Conservation (phyloP, 345 rosid genomes). For the Jatropha curcas region DNA sequence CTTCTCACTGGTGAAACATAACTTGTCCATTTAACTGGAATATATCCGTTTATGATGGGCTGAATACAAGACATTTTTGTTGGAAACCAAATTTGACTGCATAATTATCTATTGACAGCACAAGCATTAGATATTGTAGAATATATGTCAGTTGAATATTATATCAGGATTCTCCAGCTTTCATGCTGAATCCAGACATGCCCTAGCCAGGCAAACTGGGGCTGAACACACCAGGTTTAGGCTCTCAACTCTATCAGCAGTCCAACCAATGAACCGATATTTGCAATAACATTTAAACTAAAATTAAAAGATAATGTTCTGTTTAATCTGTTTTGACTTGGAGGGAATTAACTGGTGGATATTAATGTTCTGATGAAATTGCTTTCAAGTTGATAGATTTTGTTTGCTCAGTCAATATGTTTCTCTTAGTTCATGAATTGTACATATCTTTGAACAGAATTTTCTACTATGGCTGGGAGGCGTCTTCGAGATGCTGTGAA, state of each 20-base stretch:
- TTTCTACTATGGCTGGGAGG: conserved; percentile 99
- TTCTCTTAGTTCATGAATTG: conserved; percentile 6
- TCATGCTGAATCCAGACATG: background rate
- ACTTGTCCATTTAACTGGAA: background rate
- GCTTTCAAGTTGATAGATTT: background rate
- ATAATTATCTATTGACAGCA: background rate
- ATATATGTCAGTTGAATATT: background rate
- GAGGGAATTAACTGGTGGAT: background rate
- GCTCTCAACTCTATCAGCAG: background rate
- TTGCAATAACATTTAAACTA: background rate
- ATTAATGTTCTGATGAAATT: background rate
- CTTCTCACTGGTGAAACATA: background rate
- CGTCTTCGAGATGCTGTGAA: conserved; percentile 96
- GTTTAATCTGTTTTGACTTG: conserved; percentile 2
- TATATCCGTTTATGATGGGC: background rate
- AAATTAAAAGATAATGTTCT: background rate
- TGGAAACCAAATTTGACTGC: background rate
- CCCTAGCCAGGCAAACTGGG: background rate
- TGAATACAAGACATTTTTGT: background rate
- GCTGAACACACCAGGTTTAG: background rate
- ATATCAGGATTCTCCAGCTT: background rate
- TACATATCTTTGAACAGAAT: conserved; percentile 52
- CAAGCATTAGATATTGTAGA: background rate
- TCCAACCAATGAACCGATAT: background rate
- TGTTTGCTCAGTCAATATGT: background rate